Evolutionary conservation across 2,329 filamentous ascomycete genomes (phyloP).

Genomic region (Microdochium paspali): DNA sequence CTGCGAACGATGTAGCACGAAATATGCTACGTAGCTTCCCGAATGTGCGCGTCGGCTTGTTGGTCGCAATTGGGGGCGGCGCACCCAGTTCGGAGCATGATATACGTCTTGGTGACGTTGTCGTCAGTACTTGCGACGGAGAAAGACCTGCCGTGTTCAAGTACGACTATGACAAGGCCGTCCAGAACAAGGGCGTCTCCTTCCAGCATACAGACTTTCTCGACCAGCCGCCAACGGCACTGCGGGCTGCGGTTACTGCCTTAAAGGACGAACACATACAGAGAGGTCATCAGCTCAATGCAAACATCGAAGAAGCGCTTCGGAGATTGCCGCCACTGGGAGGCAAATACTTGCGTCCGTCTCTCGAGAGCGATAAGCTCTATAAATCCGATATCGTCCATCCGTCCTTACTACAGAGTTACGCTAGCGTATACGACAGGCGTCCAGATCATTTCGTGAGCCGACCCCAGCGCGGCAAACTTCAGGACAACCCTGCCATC

Average conservation of each 20-base stretch:
- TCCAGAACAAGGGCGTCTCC: constrained; percentile 11
- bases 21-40: constrained; percentile 17
- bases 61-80: constrained; percentile 23
- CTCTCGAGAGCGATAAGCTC: constrained; percentile 14
- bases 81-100: constrained; percentile 16
- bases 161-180: constrained; percentile 19
- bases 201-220: constrained; percentile 4
- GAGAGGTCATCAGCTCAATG: constrained; percentile 14
- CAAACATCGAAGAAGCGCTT: constrained; percentile 13
- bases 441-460: neutral
- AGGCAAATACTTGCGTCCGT: constrained; percentile 14
- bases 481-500: constrained; percentile 13
- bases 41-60: constrained; percentile 14
- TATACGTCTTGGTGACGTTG: constrained; percentile 21
- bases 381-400: constrained; percentile 10
- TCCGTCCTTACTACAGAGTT: neutral
- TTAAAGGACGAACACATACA: constrained; percentile 12
- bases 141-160: constrained; percentile 16
- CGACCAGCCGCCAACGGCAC: constrained; percentile 1
- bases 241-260: constrained; percentile 8
- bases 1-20: constrained; percentile 13
- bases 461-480: constrained; percentile 6
- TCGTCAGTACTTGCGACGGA: constrained; percentile 9
- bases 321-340: constrained; percentile 13
- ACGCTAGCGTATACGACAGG: neutral